Base-by-base conservation (phyloP, 306 rosid species). In the Arachis hypogaea region DNA sequence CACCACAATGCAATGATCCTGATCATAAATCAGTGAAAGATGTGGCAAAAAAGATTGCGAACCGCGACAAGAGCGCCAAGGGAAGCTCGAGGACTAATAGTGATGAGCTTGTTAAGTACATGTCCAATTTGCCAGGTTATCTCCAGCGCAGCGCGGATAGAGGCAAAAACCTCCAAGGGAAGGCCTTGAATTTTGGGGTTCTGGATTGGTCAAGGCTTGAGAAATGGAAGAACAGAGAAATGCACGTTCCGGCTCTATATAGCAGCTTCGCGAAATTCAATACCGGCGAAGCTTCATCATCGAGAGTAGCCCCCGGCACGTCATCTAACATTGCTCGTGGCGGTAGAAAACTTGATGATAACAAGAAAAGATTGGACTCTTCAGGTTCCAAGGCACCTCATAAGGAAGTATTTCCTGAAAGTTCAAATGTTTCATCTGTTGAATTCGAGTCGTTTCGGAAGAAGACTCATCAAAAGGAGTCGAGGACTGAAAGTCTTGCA, bases 61-160 rank as follows among this genome's bases (percentile, higher is more conserved):
- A 75, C 60, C 58, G 68, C 55, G 76, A 52, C 28, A 52, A 78
- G 76, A 82, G 77, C 14, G 68, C 66, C 0, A 81, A 82, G 77
- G 85, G 73, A 79, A 82, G 81, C 71, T 64, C 81, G 59, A 33
- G 38, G 38, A 59, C 55, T 36, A 84, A 77, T 74, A 86, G 72
- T 66, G 96, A 87, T 69, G 98, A 94, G 87, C 92, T 94, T 82
- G 88, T 94, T 78, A 91, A 79, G 83, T 80, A 94, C 85, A 94
- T 94, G 98, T 82, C 97, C 3, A 86, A 84, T 83, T 80, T 94
- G 85, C 98, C 98, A 9, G 81, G 72, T 36, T 94, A 82, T 84
- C 97, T 94, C 66, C 89, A 77, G 75, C 83, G 78, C 38, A 33
- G 38, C 69, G 46, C 88, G 41, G 91, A 85, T 72, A 79, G 73